Percentiles rank a stretch among this genome's conserved stretches.
These are phyloP conservation scores for Fusarium sp. DNA, from an alignment of 2,329 filamentous ascomycete species.

Conservation along the genomic window DNA sequence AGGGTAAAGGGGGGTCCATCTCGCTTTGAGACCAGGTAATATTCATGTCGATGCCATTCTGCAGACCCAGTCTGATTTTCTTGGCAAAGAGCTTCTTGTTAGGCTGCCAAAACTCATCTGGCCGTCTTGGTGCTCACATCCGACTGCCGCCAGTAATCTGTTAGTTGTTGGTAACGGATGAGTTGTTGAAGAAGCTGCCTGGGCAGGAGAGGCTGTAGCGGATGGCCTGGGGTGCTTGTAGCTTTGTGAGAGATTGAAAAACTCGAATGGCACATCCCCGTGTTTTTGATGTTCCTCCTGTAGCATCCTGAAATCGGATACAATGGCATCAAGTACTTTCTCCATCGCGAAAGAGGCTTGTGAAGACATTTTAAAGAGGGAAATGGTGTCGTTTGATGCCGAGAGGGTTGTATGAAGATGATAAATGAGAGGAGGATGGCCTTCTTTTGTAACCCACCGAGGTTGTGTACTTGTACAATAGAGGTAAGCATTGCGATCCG, in stretches of 20 bases:
- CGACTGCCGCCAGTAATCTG: neutral
- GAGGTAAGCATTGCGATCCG: neutral
- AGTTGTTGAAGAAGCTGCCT: neutral
- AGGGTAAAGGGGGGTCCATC: neutral
- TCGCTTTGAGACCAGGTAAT: neutral
- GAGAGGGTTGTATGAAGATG: neutral
- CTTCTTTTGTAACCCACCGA: neutral
- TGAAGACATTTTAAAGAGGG: neutral
- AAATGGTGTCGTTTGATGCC: neutral
- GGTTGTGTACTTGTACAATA: neutral
- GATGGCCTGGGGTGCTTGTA: neutral
- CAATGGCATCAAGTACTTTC: neutral
- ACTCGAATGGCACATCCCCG: neutral
- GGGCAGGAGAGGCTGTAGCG: neutral
- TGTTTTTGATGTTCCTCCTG: neutral
- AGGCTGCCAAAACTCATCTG: neutral
- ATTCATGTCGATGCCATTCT: neutral
- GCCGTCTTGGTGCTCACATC: neutral
- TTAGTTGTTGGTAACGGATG: neutral
- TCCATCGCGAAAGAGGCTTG: neutral
- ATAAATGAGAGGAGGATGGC: neutral
- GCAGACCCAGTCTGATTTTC: neutral
- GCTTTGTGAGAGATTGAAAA: neutral
- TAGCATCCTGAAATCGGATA: neutral
- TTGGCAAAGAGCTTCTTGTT: neutral